Percentiles rank a stretch among this genome's conserved stretches.
Evolutionary conservation across 306 rosid species (phyloP).

Genomic region (Acacia melanoxylon): DNA sequence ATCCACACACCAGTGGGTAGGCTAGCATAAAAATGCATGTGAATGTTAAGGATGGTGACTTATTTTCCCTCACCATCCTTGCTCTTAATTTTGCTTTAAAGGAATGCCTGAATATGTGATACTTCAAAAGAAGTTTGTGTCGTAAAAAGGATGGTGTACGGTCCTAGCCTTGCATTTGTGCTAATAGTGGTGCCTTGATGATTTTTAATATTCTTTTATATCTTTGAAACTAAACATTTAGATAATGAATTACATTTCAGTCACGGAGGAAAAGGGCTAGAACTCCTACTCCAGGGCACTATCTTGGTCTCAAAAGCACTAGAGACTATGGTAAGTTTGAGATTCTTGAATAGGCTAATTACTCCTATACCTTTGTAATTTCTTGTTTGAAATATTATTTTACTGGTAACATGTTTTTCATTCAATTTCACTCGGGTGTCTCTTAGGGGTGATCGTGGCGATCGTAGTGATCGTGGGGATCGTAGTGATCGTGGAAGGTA

Average conservation of each 20-base stretch:
- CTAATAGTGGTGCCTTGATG: constrained; percentile 4
- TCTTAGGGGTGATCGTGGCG: constrained; percentile 55
- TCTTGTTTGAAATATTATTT: neutral
- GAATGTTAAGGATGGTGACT: neutral
- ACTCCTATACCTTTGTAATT: neutral
- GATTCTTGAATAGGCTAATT: neutral
- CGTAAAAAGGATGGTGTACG: constrained; percentile 8
- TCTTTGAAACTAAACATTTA: constrained; percentile 29
- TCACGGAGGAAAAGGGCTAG: constrained; percentile 95
- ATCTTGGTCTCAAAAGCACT: constrained; percentile 88
- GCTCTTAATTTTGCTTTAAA: neutral
- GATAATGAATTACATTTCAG: constrained; percentile 59
- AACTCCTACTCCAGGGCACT: constrained; percentile 98
- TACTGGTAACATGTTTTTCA: neutral
- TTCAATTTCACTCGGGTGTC: constrained; percentile 17
- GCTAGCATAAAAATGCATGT: neutral
- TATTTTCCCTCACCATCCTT: neutral
- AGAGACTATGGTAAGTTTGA: constrained; percentile 72
- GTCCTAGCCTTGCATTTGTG: constrained; percentile 1
- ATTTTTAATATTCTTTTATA: constrained; percentile 15
- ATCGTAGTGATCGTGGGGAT: constrained; percentile 50
- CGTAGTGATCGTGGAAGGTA: constrained; percentile 57
- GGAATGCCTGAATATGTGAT: neutral
- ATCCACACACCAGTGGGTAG: neutral
- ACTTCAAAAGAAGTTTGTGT: constrained; percentile 1